A percentile compares a stretch with the other conserved stretches of the same genome.
Conservation (phyloP, 805 yeast species). For the Lipomyces orientalis region DNA sequence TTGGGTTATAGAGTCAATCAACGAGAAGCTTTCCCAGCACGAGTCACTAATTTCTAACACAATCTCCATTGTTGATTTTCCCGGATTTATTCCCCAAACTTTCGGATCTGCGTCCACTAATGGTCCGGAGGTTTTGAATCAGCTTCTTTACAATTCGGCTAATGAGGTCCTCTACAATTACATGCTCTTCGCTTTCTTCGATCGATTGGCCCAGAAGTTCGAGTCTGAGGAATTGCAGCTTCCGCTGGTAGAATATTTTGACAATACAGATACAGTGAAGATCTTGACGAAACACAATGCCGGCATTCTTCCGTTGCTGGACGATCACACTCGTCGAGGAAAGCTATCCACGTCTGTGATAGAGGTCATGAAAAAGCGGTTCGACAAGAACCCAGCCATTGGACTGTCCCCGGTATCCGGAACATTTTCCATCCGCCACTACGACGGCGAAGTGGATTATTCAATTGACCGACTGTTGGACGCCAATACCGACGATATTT, state of each 20-base stretch:
- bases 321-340: constrained; percentile 48
- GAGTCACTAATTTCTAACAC: constrained; percentile 45
- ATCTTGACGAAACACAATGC: constrained; percentile 53
- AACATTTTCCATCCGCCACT: constrained; percentile 58
- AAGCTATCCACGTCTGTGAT: constrained; percentile 45
- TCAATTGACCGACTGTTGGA: constrained; percentile 57
- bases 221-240: constrained; percentile 53
- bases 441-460: constrained; percentile 65
- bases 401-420: constrained; percentile 35
- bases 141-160: constrained; percentile 51
- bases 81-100: constrained; percentile 47
- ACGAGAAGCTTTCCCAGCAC: constrained; percentile 45
- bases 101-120: constrained; percentile 14
- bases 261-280: constrained; percentile 61
- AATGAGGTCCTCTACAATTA: constrained; percentile 51
- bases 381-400: constrained; percentile 40
- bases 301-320: constrained; percentile 48
- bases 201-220: constrained; percentile 47
- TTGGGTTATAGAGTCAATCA: constrained; percentile 49
- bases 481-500: constrained; percentile 58
- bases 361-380: constrained; percentile 45
- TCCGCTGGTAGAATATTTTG: constrained; percentile 62
- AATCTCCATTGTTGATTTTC: constrained; percentile 49
- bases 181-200: constrained; percentile 48
- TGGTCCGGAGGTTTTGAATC: constrained; percentile 44